Percentiles rank a stretch among this genome's conserved stretches.
Conservation (phyloP, 371 early-diverging fungal species). For the Caulochytrium protostelioides region DNA sequence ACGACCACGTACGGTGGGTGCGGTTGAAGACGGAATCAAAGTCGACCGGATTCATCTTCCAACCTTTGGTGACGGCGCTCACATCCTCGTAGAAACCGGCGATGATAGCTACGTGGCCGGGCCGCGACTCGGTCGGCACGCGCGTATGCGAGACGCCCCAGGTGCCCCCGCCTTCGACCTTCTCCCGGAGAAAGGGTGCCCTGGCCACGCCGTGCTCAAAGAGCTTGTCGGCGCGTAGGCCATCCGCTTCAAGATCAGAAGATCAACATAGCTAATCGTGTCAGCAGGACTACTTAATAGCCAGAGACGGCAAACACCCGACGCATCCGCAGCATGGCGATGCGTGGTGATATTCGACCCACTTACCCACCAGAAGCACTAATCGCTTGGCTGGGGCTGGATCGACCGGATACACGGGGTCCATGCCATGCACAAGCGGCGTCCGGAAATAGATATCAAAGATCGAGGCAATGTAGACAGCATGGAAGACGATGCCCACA, state of each 20-base stretch:
- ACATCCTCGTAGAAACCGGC: conserved; percentile 95
- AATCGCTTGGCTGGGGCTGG: conserved; percentile 72
- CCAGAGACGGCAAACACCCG: neutral
- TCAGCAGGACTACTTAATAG: neutral
- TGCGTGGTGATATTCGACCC: neutral
- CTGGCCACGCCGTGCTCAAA: conserved; percentile 33
- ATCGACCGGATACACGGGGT: conserved; percentile 32
- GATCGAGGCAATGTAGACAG: conserved; percentile 65
- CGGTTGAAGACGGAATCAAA: conserved; percentile 90
- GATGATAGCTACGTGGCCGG: conserved; percentile 89
- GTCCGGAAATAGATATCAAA: conserved; percentile 95
- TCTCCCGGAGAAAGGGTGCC: conserved; percentile 50
- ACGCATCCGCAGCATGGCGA: neutral
- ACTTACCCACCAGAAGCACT: conserved; percentile 61
- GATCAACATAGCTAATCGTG: neutral
- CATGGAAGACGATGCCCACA: conserved; percentile 74
- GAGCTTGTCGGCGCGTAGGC: conserved; percentile 76
- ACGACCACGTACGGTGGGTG: conserved; percentile 78
- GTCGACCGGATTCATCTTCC: conserved; percentile 90
- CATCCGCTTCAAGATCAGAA: conserved; percentile 42
- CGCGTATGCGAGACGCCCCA: conserved; percentile 89
- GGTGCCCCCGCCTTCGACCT: conserved; percentile 39
- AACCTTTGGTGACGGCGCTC: conserved; percentile 84
- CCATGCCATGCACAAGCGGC: conserved; percentile 92
- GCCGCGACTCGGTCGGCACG: conserved; percentile 94